Conservation (phyloP, 352 stramenopile species). For the Aphanomyces euteiches region DNA sequence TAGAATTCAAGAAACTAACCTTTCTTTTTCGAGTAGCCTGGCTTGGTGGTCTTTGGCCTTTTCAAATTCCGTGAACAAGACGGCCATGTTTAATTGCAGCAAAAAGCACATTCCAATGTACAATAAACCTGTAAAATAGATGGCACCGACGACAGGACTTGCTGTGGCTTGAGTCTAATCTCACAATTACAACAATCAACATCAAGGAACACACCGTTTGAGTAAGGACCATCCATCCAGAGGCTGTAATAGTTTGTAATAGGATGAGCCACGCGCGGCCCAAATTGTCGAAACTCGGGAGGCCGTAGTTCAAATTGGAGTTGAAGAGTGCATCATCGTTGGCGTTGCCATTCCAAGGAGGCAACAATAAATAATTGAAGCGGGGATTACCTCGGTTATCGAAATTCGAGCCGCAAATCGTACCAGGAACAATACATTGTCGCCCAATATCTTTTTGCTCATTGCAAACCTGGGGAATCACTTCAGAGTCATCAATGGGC, state of each 20-base stretch:
- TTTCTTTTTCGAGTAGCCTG: constrained; percentile 34
- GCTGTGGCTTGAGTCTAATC: constrained; percentile 41
- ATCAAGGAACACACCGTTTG: constrained; percentile 53
- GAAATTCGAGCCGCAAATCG: constrained; percentile 51
- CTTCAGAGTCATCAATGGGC: constrained; percentile 54
- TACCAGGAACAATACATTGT: constrained; percentile 32
- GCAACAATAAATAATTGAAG: constrained; percentile 32
- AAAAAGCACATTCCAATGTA: constrained; percentile 78
- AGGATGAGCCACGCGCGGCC: constrained; percentile 69
- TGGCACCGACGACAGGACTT: constrained; percentile 47
- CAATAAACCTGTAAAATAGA: constrained; percentile 88
- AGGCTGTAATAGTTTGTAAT: constrained; percentile 87
- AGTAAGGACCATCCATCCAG: constrained; percentile 86
- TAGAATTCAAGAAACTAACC: neutral
- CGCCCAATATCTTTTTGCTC: constrained; percentile 26
- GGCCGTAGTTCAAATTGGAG: constrained; percentile 67
- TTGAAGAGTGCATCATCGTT: constrained; percentile 37
- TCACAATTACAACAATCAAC: neutral
- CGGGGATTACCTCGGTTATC: constrained; percentile 33
- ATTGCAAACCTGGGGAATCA: constrained; percentile 38
- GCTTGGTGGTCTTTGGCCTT: constrained; percentile 30
- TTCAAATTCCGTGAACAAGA: constrained; percentile 44
- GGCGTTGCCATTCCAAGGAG: neutral
- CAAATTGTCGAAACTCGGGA: constrained; percentile 84
- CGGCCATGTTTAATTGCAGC: constrained; percentile 53